phyloP scores from a whole-genome alignment of 176 grass and related monocot species.

The Echinochloa phyllopogon region DNA sequence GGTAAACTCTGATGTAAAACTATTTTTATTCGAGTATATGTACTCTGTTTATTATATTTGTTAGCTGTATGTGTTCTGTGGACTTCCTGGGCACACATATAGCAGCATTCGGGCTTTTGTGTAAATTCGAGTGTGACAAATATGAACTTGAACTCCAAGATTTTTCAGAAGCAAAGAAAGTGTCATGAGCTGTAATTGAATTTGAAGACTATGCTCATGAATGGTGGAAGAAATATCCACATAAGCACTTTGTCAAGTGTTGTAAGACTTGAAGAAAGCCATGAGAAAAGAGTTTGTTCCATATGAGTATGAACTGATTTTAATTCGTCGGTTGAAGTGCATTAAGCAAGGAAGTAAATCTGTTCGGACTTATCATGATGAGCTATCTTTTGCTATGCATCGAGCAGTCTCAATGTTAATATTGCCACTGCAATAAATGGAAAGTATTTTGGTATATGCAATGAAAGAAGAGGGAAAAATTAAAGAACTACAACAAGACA shows the following conservation, averaged over 20 bases:
- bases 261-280: neutral
- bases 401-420: neutral
- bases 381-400: neutral
- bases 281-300: neutral
- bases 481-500: neutral
- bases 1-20: too few relatives aligned
- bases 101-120: too few relatives aligned
- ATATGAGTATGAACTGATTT: too few relatives aligned
- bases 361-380: neutral
- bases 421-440: neutral
- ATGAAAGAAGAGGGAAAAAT: neutral
- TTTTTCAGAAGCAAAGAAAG: neutral
- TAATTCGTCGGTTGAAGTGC: neutral
- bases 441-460: neutral
- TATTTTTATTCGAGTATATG: too few relatives aligned
- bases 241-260: neutral
- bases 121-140: too few relatives aligned
- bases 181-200: neutral
- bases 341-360: neutral
- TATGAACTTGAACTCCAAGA: neutral
- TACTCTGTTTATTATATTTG: too few relatives aligned
- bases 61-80: too few relatives aligned
- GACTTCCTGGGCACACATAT: too few relatives aligned
- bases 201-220: constrained; percentile 1
- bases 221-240: neutral